A percentile compares a stretch with the other conserved stretches of the same genome.
These are phyloP conservation scores for Apiospora hydei DNA, from an alignment of 2,329 filamentous ascomycete genomes.

Conservation along the genomic window DNA sequence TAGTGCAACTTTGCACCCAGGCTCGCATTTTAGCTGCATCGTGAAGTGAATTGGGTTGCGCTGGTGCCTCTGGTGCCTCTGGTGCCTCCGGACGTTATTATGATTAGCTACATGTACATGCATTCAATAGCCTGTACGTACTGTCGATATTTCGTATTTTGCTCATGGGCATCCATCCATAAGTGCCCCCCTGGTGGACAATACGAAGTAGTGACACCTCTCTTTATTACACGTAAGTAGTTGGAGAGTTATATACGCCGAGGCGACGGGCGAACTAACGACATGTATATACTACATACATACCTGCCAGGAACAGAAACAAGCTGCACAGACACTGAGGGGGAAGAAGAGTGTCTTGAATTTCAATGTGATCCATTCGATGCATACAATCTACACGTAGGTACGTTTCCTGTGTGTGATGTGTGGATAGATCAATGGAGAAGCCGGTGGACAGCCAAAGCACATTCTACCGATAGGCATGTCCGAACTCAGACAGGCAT, in stretches of 20 bases:
- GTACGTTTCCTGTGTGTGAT: slow-evolving; percentile 5
- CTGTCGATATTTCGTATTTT: neutral
- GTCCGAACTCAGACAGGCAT: neutral
- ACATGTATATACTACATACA: neutral
- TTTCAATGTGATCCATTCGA: neutral
- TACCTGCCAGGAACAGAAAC: too few species aligned
- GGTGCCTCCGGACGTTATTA: neutral
- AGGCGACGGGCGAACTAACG: neutral
- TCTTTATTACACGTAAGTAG: too few species aligned
- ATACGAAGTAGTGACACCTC: neutral
- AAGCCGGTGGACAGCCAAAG: slow-evolving; percentile 5
- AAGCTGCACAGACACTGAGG: neutral
- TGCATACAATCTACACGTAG: neutral
- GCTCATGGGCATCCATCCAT: neutral
- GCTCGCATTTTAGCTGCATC: slow-evolving; percentile 11
- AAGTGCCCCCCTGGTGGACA: neutral
- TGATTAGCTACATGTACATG: neutral
- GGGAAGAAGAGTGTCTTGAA: neutral
- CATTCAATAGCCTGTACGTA: neutral
- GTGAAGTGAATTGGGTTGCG: slow-evolving; percentile 20
- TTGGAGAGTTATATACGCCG: neutral
- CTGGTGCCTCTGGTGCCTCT: slow-evolving; percentile 20
- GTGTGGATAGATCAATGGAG: slow-evolving; percentile 12
- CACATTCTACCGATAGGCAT: neutral
- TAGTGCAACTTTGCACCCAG: slow-evolving; percentile 15